Conservation (phyloP, 2,329 filamentous ascomycete genomes). For the Exophiala spinifera region DNA sequence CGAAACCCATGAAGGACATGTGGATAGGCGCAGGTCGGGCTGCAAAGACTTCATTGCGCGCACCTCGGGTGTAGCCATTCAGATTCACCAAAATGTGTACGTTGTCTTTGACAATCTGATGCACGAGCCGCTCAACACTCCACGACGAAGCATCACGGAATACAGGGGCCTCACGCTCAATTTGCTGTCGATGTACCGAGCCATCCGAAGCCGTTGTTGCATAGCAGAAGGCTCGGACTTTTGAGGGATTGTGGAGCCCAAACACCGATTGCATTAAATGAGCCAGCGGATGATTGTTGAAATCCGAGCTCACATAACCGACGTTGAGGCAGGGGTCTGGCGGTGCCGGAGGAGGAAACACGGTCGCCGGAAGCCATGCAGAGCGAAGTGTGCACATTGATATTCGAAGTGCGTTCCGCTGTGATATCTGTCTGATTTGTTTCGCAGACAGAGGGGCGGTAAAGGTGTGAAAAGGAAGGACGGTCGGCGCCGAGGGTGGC, state of each 20-base stretch:
- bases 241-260: constrained; percentile 72
- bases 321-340: constrained; percentile 82
- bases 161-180: constrained; percentile 85
- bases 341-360: constrained; percentile 81
- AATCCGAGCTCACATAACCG: constrained; percentile 96
- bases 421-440: constrained; percentile 89
- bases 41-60: constrained; percentile 96
- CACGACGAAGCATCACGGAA: constrained; percentile 87
- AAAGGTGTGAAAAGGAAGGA: constrained; percentile 96
- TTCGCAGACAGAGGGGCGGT: constrained; percentile 89
- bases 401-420: constrained; percentile 89
- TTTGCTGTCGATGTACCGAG: constrained; percentile 85
- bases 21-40: constrained; percentile 92
- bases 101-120: constrained; percentile 79
- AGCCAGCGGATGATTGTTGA: constrained; percentile 95
- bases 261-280: constrained; percentile 99
- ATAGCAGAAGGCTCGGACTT: constrained; percentile 87
- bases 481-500: constrained; percentile 84
- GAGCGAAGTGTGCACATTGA: constrained; percentile 83
- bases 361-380: constrained; percentile 76
- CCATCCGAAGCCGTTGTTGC: constrained; percentile 89
- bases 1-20: constrained; percentile 99
- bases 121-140: constrained; percentile 77
- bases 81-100: constrained; percentile 95
- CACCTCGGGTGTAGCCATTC: constrained; percentile 96